phyloP scores from a whole-genome alignment of 2,329 filamentous ascomycete genomes.

The Colletotrichum karsti region DNA sequence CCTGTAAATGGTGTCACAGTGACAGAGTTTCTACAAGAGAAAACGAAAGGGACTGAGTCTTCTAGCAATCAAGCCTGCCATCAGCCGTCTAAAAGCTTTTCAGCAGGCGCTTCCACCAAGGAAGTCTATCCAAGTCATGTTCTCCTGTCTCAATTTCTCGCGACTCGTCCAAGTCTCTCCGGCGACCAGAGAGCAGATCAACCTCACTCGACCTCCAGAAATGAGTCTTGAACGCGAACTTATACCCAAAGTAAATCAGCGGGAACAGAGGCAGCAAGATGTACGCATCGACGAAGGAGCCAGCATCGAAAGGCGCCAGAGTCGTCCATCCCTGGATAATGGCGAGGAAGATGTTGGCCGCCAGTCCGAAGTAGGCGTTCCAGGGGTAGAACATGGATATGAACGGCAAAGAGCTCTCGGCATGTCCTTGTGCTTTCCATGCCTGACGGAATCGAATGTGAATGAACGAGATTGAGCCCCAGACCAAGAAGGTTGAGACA shows the following conservation, averaged over 20 bases:
- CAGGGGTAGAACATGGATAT: slow-evolving; percentile 63
- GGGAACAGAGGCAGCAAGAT: slow-evolving; percentile 68
- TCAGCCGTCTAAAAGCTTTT: slow-evolving; percentile 45
- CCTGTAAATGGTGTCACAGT: too few relatives aligned
- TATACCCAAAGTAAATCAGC: slow-evolving; percentile 64
- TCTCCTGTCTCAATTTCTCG: slow-evolving; percentile 41
- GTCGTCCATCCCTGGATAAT: slow-evolving; percentile 70
- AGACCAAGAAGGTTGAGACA: slow-evolving; percentile 77
- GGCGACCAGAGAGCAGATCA: slow-evolving; percentile 64
- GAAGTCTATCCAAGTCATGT: slow-evolving; percentile 30
- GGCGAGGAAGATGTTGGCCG: slow-evolving; percentile 66
- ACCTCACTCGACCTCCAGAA: slow-evolving; percentile 60
- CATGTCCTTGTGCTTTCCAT: slow-evolving; percentile 66
- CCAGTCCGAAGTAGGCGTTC: slow-evolving; percentile 67
- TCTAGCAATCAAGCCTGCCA: too few relatives aligned
- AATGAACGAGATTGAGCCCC: slow-evolving; percentile 75
- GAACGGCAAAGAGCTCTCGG: slow-evolving; percentile 63
- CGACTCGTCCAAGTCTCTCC: slow-evolving; percentile 61
- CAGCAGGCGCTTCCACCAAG: slow-evolving; percentile 55
- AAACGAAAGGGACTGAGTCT: too few relatives aligned
- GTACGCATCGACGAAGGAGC: slow-evolving; percentile 70
- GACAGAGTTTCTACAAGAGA: too few relatives aligned
- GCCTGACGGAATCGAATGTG: slow-evolving; percentile 77
- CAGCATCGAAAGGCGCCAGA: slow-evolving; percentile 64
- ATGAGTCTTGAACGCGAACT: slow-evolving; percentile 61